A percentile compares a stretch with the other conserved stretches of the same genome.
These are phyloP conservation scores for Xylaria cubensis DNA, from an alignment of 495 filamentous ascomycete genomes.

Conservation along the genomic window DNA sequence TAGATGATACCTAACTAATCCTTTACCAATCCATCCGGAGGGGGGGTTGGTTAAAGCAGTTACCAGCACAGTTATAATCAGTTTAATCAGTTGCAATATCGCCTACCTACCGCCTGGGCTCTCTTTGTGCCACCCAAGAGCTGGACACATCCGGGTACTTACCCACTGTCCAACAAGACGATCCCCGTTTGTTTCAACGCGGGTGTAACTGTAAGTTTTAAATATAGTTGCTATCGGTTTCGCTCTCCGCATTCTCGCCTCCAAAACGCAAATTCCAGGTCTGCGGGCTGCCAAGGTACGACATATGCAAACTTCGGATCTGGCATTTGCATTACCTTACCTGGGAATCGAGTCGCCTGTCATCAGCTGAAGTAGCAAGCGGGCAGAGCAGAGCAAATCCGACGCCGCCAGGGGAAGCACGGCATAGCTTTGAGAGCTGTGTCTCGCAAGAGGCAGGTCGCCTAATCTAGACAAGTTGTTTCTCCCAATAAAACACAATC, in stretches of 20 bases:
- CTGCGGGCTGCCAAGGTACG: slow-evolving; percentile 23
- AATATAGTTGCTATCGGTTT: slow-evolving; percentile 20
- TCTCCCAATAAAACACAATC: slow-evolving; percentile 1
- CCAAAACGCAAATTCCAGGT: slow-evolving; percentile 16
- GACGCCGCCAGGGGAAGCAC: slow-evolving; percentile 11
- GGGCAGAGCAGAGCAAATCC: slow-evolving; percentile 4
- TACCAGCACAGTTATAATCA: neutral
- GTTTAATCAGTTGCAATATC: neutral
- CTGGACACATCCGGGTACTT: neutral
- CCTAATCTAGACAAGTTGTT: slow-evolving; percentile 6
- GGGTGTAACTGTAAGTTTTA: slow-evolving; percentile 12
- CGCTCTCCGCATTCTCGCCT: slow-evolving; percentile 21
- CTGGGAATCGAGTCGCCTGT: slow-evolving; percentile 9
- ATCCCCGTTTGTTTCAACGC: neutral
- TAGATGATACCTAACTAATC: slow-evolving; percentile 9
- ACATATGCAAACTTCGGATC: slow-evolving; percentile 26
- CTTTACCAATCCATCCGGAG: slow-evolving; percentile 4
- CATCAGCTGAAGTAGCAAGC: slow-evolving; percentile 4
- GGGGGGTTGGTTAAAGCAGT: neutral
- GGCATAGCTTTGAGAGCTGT: slow-evolving; percentile 13
- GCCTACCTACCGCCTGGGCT: neutral
- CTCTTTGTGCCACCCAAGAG: neutral
- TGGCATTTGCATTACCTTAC: slow-evolving; percentile 22
- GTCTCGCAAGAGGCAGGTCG: slow-evolving; percentile 12
- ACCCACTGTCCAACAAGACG: neutral